Evolutionary conservation across 768 basidiomycete species (phyloP), one percentile per base, ranked within the genome.

Genomic region (Leccinum sublutescens): DNA sequence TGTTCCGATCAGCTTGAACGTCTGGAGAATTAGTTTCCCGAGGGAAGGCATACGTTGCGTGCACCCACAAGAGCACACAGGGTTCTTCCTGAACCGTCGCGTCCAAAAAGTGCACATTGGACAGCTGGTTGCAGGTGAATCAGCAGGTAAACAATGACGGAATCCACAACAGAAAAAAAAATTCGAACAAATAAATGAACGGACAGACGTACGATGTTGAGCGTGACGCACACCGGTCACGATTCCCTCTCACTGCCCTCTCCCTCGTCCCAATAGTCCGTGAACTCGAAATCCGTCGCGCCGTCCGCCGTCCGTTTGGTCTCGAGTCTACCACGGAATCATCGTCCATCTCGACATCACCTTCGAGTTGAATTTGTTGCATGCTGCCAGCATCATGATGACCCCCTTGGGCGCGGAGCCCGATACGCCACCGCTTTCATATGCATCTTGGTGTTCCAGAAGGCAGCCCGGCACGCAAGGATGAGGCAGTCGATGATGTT

Each of bases 211-310:
- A 27, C 27, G 27, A 27, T 27, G 27, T 27, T 27, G 27, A 95
- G 69, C 2, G 91, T 93, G 27, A 93, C 74, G 61, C 85, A 85
- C 5, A 95, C 79, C 0, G 93, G 93, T 85, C 93, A 89, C 12
- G 68, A 63, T 2, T 88, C 83, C 60, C 85, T 77, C 2, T 85
- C 85, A 40, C 76, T 79, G 17, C 77, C 71, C 57, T 86, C 87
- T 0, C 93, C 93, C 62, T 91, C 90, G 66, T 92, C 92, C 90
- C 91, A 93, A 61, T 87, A 90, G 70, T 95, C 93, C 11, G 85
- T 81, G 21, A 95, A 79, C 74, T 95, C 93, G 64, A 95, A 95
- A 71, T 95, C 93, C 9, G 84, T 83, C 12, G 85, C 88, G 11
- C 72, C 72, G 23, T 68, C 70, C 38, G 77, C 71, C 34, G 34